Evolutionary conservation across 2,329 filamentous ascomycete species (phyloP).

Genomic region (Clarireedia monteithiana): DNA sequence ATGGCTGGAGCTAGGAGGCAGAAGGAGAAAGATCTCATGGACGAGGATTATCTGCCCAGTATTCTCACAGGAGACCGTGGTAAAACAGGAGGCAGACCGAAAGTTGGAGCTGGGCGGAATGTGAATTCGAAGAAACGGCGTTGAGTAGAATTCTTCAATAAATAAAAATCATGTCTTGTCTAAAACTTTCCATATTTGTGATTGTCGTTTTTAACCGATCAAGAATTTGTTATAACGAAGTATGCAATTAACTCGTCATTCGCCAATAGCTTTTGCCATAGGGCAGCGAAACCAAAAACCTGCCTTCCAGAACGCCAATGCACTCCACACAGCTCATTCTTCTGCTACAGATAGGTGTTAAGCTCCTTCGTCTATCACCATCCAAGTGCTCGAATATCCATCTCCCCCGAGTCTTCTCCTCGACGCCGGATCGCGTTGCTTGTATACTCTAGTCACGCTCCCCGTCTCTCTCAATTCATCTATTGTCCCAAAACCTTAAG

Average conservation of each 20-base stretch:
- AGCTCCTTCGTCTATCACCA: background rate
- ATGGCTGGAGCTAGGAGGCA: conserved; percentile 55
- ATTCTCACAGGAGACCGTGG: conserved; percentile 75
- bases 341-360: background rate
- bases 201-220: background rate
- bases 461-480: background rate
- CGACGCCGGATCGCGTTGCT: background rate
- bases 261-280: background rate
- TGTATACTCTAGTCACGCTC: background rate
- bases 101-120: conserved; percentile 77
- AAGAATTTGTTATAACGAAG: background rate
- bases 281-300: background rate
- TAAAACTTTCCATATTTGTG: background rate
- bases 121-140: conserved; percentile 71
- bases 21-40: conserved; percentile 80
- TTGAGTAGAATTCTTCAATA: conserved; percentile 19
- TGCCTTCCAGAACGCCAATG: conserved; percentile 3
- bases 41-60: conserved; percentile 82
- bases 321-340: conserved; percentile 7
- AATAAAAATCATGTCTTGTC: conserved; percentile 11
- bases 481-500: conserved; percentile 37
- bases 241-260: background rate
- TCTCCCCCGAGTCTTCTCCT: background rate
- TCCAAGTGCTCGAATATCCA: too few species aligned
- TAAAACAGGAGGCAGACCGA: conserved; percentile 57